Percentiles rank a stretch among this genome's conserved stretches.
Conservation (phyloP, 768 basidiomycete species). For the Xanthoconium stramineum region DNA sequence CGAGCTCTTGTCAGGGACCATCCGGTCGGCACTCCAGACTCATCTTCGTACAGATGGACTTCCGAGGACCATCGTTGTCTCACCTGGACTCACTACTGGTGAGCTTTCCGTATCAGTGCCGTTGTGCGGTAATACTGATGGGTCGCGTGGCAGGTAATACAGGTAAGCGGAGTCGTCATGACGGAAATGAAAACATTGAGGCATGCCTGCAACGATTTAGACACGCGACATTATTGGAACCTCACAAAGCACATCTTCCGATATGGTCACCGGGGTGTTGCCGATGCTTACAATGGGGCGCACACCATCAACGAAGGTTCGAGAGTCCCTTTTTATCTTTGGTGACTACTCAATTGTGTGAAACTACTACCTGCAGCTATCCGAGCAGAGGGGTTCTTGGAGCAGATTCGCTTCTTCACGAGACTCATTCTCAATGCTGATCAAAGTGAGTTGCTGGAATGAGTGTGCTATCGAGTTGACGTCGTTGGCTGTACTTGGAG, state of each 20-base stretch:
- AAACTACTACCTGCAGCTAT: slow-evolving; percentile 19
- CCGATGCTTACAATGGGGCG: slow-evolving; percentile 35
- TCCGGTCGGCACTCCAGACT: slow-evolving; percentile 37
- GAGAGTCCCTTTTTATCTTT: not conserved
- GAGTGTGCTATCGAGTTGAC: not conserved
- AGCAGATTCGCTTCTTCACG: slow-evolving; percentile 32
- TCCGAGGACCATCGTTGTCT: slow-evolving; percentile 29
- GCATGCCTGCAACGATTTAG: slow-evolving; percentile 21
- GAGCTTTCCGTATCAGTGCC: not conserved
- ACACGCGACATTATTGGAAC: slow-evolving; percentile 45
- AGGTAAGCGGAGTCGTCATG: slow-evolving; percentile 16
- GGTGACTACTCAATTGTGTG: slow-evolving; percentile 2
- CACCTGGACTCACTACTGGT: slow-evolving; percentile 33
- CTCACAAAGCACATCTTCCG: slow-evolving; percentile 47
- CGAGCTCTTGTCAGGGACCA: slow-evolving; percentile 41
- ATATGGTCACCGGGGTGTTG: slow-evolving; percentile 34
- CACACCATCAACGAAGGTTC: slow-evolving; percentile 31
- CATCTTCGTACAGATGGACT: slow-evolving; percentile 27
- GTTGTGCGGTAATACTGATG: slow-evolving; percentile 1
- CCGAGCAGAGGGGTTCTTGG: slow-evolving; percentile 28
- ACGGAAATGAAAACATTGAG: slow-evolving; percentile 22
- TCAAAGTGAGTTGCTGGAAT: slow-evolving; percentile 21
- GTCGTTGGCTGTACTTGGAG: not conserved
- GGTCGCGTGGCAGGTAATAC: slow-evolving; percentile 17
- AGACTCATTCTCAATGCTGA: slow-evolving; percentile 34